Conservation (phyloP, 345 rosid species). For the Eucalyptus sp. region DNA sequence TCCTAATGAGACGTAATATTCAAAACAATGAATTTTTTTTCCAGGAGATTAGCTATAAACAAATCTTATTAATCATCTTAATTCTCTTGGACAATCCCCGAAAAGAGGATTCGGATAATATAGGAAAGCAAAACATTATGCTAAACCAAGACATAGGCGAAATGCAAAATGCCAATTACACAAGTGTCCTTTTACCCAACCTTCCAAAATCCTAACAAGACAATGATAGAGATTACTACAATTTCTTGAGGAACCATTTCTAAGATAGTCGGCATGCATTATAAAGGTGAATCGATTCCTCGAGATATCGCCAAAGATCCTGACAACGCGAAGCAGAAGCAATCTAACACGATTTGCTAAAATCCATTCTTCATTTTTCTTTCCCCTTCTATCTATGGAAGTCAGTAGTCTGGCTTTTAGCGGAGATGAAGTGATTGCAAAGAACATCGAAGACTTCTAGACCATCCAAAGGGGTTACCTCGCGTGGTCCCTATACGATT, state of each 20-base stretch:
- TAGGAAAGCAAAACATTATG: not conserved
- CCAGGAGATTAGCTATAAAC: not conserved
- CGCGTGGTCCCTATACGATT: not conserved
- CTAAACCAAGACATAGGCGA: not conserved
- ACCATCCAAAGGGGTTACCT: not conserved
- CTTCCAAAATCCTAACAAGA: not conserved
- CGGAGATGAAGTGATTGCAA: not conserved
- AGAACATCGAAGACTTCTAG: not conserved
- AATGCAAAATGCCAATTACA: not conserved
- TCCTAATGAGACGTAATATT: not conserved
- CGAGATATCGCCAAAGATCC: not conserved
- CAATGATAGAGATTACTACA: not conserved
- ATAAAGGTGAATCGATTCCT: not conserved
- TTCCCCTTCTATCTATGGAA: not conserved
- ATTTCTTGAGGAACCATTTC: not conserved
- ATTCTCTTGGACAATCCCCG: not conserved
- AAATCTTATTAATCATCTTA: not conserved
- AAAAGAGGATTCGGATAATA: not conserved
- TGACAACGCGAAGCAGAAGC: not conserved
- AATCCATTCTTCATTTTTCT: not conserved
- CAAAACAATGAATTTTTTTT: not conserved
- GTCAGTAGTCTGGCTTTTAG: not conserved
- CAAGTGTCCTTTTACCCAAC: not conserved
- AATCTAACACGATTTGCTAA: not conserved
- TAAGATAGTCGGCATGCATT: not conserved